Conservation (phyloP, 2,329 filamentous ascomycete species). For the Colletotrichum caudatum region DNA sequence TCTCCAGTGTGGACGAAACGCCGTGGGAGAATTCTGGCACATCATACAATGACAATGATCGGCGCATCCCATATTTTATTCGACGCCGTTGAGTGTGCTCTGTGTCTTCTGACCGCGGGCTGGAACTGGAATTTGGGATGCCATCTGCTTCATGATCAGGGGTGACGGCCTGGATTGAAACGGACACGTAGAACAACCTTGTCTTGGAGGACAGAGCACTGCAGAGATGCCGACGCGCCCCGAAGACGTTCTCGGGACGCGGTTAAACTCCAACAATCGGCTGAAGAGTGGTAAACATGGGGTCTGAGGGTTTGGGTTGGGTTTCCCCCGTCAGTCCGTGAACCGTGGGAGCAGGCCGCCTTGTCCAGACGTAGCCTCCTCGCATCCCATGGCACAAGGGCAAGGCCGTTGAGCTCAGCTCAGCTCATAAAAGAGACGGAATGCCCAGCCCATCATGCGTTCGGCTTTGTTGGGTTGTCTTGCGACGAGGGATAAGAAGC, state of each 20-base stretch:
- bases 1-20: constrained; percentile 29
- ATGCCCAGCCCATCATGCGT: not conserved
- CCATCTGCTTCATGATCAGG: constrained; percentile 28
- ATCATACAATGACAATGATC: constrained; percentile 6
- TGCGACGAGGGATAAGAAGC: constrained; percentile 6
- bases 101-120: constrained; percentile 24
- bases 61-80: constrained; percentile 28
- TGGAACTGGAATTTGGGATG: constrained; percentile 7
- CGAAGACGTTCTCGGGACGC: constrained; percentile 25
- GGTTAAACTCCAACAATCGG: constrained; percentile 20
- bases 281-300: not conserved
- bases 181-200: constrained; percentile 5
- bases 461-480: too few relatives aligned
- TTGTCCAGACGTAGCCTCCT: not conserved
- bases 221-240: constrained; percentile 18
- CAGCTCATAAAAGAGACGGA: constrained; percentile 35
- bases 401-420: not conserved
- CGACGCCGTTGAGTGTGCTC: constrained; percentile 15
- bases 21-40: constrained; percentile 18
- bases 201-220: constrained; percentile 28
- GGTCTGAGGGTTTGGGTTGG: constrained; percentile 29
- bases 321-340: constrained; percentile 28
- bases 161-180: constrained; percentile 31
- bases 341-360: constrained; percentile 8
- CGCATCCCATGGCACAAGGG: not conserved